Evolutionary conservation across 306 rosid genomes (phyloP).

Genomic region (Urtica urens): DNA sequence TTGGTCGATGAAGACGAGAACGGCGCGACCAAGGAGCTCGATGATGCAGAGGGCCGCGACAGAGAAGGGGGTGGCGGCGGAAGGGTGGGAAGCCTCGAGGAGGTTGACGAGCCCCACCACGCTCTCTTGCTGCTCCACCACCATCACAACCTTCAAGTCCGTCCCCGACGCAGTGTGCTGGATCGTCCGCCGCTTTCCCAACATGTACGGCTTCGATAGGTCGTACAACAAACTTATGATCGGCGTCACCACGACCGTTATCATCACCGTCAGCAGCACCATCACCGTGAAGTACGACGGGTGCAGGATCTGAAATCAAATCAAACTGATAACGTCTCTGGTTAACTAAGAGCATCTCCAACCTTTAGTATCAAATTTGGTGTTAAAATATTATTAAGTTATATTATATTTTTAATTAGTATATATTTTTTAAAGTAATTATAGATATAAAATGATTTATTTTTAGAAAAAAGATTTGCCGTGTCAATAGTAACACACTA

Average conservation of each 20-base stretch:
- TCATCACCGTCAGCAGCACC: slow-evolving; percentile 30
- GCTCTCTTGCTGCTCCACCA: slow-evolving; percentile 30
- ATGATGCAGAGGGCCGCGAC: slow-evolving; percentile 35
- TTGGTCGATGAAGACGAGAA: slow-evolving; percentile 52
- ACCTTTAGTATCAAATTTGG: too few relatives aligned
- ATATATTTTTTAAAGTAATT: too few relatives aligned
- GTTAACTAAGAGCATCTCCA: too few relatives aligned
- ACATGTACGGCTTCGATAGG: slow-evolving; percentile 72
- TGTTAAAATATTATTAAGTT: too few relatives aligned
- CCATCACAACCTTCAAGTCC: slow-evolving; percentile 32
- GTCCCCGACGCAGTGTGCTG: slow-evolving; percentile 42
- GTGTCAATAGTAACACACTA: too few relatives aligned
- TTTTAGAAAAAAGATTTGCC: too few relatives aligned
- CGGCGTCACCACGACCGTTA: slow-evolving; percentile 39
- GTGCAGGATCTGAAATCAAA: slow-evolving; percentile 36
- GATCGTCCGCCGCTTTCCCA: slow-evolving; percentile 53
- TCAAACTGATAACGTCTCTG: too few relatives aligned
- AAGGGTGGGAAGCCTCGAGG: slow-evolving; percentile 46
- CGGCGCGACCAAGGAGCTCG: slow-evolving; percentile 50
- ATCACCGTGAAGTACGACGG: slow-evolving; percentile 42
- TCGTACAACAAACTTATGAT: slow-evolving; percentile 51
- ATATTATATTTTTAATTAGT: too few relatives aligned
- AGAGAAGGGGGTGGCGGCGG: slow-evolving; percentile 21
- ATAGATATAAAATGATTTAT: too few relatives aligned
- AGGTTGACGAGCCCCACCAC: slow-evolving; percentile 28